A percentile compares a stretch with the other conserved stretches of the same genome.
These are phyloP conservation scores for Papilionanthe hybrid DNA, from an alignment of 116 monocot genomes.

Conservation along the genomic window DNA sequence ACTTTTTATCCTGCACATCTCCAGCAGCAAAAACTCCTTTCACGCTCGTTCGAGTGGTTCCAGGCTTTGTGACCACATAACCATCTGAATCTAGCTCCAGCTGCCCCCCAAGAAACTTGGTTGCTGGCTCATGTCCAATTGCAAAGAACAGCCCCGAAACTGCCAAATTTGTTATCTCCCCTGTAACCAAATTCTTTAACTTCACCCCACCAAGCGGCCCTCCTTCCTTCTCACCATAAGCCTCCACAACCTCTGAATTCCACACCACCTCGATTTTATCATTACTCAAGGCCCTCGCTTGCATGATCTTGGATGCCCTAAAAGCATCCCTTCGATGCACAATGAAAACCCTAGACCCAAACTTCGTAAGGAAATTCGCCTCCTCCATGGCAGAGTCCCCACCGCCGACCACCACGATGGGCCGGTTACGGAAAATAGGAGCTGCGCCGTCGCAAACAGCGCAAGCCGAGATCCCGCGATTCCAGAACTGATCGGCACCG, in stretches of 20 bases:
- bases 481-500: conserved; percentile 74
- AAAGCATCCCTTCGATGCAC: conserved; percentile 72
- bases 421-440: conserved; percentile 69
- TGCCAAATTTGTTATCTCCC: conserved; percentile 49
- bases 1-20: conserved; percentile 93
- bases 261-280: conserved; percentile 79
- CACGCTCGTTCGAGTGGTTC: conserved; percentile 67
- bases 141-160: conserved; percentile 85
- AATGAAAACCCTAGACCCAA: conserved; percentile 79
- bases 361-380: conserved; percentile 89
- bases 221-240: conserved; percentile 37
- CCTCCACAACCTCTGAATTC: conserved; percentile 74
- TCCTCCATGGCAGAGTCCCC: conserved; percentile 99
- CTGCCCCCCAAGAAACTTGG: conserved; percentile 78
- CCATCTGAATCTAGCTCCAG: conserved; percentile 79
- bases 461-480: conserved; percentile 84
- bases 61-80: conserved; percentile 71
- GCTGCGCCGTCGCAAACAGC: conserved; percentile 94
- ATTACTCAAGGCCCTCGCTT: conserved; percentile 62
- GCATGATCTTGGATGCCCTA: conserved; percentile 94
- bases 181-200: conserved; percentile 53
- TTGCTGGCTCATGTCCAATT: conserved; percentile 88
- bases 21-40: conserved; percentile 87
- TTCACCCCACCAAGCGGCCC: conserved; percentile 65
- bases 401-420: conserved; percentile 76